Evolutionary conservation across 2,329 filamentous ascomycete species (phyloP).

Genomic region (Amauroascus niger): DNA sequence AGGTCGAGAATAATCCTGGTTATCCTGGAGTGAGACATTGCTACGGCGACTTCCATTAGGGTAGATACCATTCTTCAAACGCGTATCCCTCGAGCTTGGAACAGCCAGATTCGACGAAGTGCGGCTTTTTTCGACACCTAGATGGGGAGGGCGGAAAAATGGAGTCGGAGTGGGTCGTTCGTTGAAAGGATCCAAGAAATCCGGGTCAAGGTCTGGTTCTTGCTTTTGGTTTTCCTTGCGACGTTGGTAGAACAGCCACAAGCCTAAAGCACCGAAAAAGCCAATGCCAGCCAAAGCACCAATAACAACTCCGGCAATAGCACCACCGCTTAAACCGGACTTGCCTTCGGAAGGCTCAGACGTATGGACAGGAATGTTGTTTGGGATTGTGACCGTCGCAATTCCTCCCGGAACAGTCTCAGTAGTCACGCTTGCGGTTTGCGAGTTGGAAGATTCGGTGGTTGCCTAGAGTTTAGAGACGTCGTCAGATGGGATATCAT

Average conservation of each 20-base stretch:
- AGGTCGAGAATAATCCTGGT: slow-evolving; percentile 41
- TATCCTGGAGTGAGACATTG: slow-evolving; percentile 39
- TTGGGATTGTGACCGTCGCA: slow-evolving; percentile 20
- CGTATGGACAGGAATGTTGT: slow-evolving; percentile 17
- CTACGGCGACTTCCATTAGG: slow-evolving; percentile 35
- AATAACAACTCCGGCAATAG: slow-evolving; percentile 38
- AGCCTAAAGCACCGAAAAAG: slow-evolving; percentile 29
- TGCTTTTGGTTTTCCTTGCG: slow-evolving; percentile 21
- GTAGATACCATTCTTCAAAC: slow-evolving; percentile 39
- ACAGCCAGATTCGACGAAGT: slow-evolving; percentile 13
- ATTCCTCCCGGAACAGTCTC: slow-evolving; percentile 14
- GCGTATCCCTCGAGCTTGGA: slow-evolving; percentile 35
- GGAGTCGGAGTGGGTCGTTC: slow-evolving; percentile 14
- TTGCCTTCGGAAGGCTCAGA: slow-evolving; percentile 17
- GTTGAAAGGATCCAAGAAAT: slow-evolving; percentile 21
- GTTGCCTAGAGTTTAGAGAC: neutral
- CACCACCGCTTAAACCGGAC: slow-evolving; percentile 30
- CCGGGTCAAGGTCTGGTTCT: slow-evolving; percentile 11
- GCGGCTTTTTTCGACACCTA: slow-evolving; percentile 3
- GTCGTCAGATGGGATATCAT: neutral
- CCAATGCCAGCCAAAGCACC: slow-evolving; percentile 34
- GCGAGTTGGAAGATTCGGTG: neutral
- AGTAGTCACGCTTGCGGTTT: neutral
- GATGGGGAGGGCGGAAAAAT: slow-evolving; percentile 15
- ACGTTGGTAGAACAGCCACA: slow-evolving; percentile 33